Percentiles rank a stretch among this genome's conserved stretches.
These are phyloP conservation scores for Spongispora temasekensis DNA, from an alignment of 1,284 basidiomycete species.

Conservation along the genomic window DNA sequence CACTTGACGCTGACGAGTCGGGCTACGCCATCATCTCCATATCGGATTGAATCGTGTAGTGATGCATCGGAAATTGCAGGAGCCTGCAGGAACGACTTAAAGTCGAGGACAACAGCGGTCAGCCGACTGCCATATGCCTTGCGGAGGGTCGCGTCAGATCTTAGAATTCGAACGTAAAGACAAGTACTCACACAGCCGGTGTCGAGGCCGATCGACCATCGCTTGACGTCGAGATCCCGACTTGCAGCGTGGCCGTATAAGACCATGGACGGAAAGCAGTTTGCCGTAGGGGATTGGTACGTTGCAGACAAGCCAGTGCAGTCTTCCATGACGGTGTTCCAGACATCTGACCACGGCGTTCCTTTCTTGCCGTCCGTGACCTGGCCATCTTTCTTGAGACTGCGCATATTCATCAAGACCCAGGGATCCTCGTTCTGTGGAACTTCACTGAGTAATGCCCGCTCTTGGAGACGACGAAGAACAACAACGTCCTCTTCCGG, in stretches of 20 bases:
- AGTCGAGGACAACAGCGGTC: conserved; percentile 58
- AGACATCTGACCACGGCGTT: conserved; percentile 71
- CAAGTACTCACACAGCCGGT: conserved; percentile 74
- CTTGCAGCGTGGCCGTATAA: conserved; percentile 83
- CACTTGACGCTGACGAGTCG: conserved; percentile 39
- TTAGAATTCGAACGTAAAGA: neutral
- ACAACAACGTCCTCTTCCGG: conserved; percentile 22
- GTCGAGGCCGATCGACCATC: conserved; percentile 81
- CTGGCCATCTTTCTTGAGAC: conserved; percentile 53
- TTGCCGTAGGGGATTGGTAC: conserved; percentile 16
- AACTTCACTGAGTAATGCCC: conserved; percentile 59
- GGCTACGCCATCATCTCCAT: conserved; percentile 36
- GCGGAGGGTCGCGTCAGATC: conserved; percentile 2
- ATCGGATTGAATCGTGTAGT: conserved; percentile 17
- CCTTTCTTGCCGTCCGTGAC: conserved; percentile 64
- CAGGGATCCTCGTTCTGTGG: conserved; percentile 77
- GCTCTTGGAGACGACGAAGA: conserved; percentile 57
- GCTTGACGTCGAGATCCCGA: conserved; percentile 73
- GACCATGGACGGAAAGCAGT: conserved; percentile 75
- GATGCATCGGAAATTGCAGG: neutral
- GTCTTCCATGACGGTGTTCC: conserved; percentile 70
- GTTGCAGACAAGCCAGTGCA: conserved; percentile 55
- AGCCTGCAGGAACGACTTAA: conserved; percentile 10
- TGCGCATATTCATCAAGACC: conserved; percentile 76
- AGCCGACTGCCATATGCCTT: conserved; percentile 54